Evolutionary conservation across 2,329 filamentous ascomycete species (phyloP).

Genomic region (Fusarium graminum): DNA sequence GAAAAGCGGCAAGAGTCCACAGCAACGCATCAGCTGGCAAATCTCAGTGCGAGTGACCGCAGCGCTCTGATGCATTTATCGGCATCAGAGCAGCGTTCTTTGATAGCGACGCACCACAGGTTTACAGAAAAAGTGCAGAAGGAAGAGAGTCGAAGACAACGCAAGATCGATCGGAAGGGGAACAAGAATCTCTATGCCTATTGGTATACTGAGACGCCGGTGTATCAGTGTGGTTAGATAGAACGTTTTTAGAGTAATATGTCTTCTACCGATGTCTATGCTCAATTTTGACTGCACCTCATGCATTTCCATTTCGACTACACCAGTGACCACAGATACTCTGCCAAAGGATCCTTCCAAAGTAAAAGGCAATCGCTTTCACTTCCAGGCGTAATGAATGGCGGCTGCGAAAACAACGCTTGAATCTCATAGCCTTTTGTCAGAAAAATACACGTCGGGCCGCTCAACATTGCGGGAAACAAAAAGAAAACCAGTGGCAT

Average conservation of each 20-base stretch:
- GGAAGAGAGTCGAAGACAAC: constrained; percentile 16
- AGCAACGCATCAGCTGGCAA: background rate
- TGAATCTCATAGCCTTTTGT: constrained; percentile 8
- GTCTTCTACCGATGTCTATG: background rate
- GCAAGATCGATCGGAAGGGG: constrained; percentile 15
- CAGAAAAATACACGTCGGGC: background rate
- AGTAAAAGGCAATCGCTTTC: constrained; percentile 11
- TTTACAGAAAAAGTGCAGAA: constrained; percentile 21
- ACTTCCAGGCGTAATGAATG: background rate
- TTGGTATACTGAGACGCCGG: constrained; percentile 24
- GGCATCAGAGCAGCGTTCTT: constrained; percentile 10
- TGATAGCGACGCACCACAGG: constrained; percentile 3
- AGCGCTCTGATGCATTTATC: constrained; percentile 13
- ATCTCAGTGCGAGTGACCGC: constrained; percentile 7
- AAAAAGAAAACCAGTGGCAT: background rate
- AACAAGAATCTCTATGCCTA: constrained; percentile 30
- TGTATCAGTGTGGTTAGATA: constrained; percentile 20
- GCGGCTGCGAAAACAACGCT: constrained; percentile 5
- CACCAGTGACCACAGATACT: constrained; percentile 30
- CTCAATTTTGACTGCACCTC: rapidly evolving
- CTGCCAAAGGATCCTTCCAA: constrained; percentile 26
- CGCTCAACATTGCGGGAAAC: background rate
- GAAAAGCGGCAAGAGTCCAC: constrained; percentile 11
- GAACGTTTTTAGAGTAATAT: background rate
- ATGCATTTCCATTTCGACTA: background rate